Evolutionary conservation across 441 rosid genomes (phyloP), one percentile per base, ranked within the genome.

Genomic region (Bruguiera hainesii): DNA sequence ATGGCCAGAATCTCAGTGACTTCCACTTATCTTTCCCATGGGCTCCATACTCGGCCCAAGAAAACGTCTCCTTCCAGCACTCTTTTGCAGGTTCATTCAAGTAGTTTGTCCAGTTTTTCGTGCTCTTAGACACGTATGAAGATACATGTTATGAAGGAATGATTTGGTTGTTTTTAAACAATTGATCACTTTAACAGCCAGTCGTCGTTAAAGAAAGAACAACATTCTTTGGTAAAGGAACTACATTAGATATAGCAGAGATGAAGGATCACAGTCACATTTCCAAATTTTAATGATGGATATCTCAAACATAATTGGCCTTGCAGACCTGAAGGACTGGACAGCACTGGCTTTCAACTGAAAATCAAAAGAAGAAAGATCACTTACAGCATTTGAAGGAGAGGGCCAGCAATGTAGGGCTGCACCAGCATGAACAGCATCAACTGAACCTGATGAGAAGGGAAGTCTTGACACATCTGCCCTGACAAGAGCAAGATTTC

Each of bases 331-430:
- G 6, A 20, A 53, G 6, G 35, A 11, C 33, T 25, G 62, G 37
- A 8, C n/a, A 33, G 18, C 16, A 33, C 65, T 79, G 65, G 29
- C 26, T 10, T 21, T 8, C 33, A 55, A 33, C 48, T 56, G 26
- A 63, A 56, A 64, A 25, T 7, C 0, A 28, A 37, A 20, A 60
- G n/a, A 42, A 56, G 26, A 56, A 69, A 62, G 18, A 10, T 59
- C 55, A 72, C 83, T 78, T 81, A 88, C 97, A 50, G 97, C 98
- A 76, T 84, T 94, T 4, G 97, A 88, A 78, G 96, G 85, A 65
- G 96, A 88, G 59, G 98, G 96, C 97, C 98, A 94, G 75, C 97
- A 94, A 61, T 91, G 97, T 62, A 94, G 67, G 46, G 98, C 98
- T 6, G 96, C 96, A 70, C 91, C 97, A 70, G 97, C 98, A 75